Evolutionary conservation across 352 stramenopile genomes (phyloP), one percentile per base, ranked within the genome.

Genomic region (Globisporangium perplexum): DNA sequence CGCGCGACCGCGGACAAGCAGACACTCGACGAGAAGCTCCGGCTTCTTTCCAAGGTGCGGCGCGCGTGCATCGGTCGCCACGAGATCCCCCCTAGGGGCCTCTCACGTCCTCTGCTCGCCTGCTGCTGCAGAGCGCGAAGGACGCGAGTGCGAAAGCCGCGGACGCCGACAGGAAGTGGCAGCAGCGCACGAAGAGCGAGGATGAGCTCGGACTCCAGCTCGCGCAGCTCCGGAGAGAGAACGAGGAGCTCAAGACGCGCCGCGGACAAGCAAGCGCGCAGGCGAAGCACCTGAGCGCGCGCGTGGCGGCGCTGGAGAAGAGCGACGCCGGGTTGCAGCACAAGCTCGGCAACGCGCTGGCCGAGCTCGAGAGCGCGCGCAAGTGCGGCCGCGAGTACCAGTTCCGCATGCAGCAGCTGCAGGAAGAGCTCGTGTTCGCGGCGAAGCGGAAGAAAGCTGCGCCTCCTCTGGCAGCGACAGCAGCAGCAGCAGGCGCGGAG

Each of bases 391-490:
- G 77, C 15, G 73, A 86, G 54, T 58, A 60, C 26, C 72, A 85
- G 31, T 90, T 90, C 51, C 76, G 77, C 26, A 70, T 72, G 53
- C 73, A 80, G 42, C 74, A 90, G 62, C 67, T 90, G 3, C 72
- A 87, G 53, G 79, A 90, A 61, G 77, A 90, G 59, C 55, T 83
- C 28, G 53, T 77, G 26, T 88, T 85, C 42, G 50, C 80, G 12
- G 70, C 74, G 45, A 90, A 87, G 50, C 68, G 72, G 30, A 81
- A 77, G 47, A 43, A 48, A 23, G 48, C 35, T 20, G 30, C 28
- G 15, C 8, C 7, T 18, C 17, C 22, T 47, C 23, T 3, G 1
- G 5, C 10, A 11, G 10, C 55, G 31, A 33, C 17, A 26, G 22
- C 30, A 24, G 30, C 8, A 23, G 15, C 26, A 50, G 15, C 44